Conservation (phyloP, 2,329 filamentous ascomycete species). For the Blastomyces silverae region DNA sequence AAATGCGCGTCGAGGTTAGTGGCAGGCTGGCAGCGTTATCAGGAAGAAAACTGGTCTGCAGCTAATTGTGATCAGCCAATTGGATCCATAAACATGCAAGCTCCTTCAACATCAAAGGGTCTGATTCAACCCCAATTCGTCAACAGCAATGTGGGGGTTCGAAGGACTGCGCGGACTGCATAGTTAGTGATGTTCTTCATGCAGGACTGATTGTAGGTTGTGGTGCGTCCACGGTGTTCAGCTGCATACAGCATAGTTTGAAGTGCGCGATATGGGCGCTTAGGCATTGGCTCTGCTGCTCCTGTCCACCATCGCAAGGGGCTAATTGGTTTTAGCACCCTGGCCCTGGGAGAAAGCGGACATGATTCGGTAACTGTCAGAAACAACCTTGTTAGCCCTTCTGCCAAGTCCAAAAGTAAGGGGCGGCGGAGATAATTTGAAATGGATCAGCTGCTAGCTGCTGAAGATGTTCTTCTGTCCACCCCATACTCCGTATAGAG, state of each 20-base stretch:
- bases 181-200: slow-evolving; percentile 10
- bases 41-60: background rate
- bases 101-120: background rate
- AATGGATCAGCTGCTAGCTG: background rate
- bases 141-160: background rate
- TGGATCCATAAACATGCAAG: background rate
- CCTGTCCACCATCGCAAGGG: background rate
- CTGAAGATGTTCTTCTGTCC: background rate
- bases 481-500: too few species aligned
- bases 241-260: slow-evolving; percentile 8
- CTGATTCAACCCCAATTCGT: slow-evolving; percentile 1
- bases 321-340: background rate
- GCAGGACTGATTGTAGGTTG: slow-evolving; percentile 2
- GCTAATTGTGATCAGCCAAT: slow-evolving; percentile 10
- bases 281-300: slow-evolving; percentile 20
- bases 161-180: too few species aligned
- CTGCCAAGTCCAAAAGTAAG: background rate
- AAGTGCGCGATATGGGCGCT: slow-evolving; percentile 22
- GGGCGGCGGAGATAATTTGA: background rate
- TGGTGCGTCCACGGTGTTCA: background rate
- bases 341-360: background rate
- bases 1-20: background rate
- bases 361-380: slow-evolving; percentile 7
- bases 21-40: background rate
- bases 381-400: background rate